Conservation (phyloP, 2,329 filamentous ascomycete genomes). For the Fusarium chaquense region DNA sequence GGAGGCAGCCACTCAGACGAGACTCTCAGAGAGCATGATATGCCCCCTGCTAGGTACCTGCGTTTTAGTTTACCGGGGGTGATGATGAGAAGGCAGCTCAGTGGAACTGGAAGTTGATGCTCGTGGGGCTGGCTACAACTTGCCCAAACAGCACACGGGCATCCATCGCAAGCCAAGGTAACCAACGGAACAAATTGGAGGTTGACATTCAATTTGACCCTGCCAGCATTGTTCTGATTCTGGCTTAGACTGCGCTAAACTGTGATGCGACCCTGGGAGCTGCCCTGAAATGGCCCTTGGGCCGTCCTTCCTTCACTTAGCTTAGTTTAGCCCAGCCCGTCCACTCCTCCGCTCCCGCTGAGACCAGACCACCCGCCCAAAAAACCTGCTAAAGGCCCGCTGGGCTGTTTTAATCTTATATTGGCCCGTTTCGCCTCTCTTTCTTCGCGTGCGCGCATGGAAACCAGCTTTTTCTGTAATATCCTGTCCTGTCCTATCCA, state of each 20-base stretch:
- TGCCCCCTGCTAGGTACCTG: slow-evolving; percentile 31
- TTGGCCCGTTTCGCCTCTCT: slow-evolving; percentile 40
- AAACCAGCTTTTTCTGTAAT: slow-evolving; percentile 35
- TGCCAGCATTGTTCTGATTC: slow-evolving; percentile 13
- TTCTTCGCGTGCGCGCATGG: slow-evolving; percentile 19
- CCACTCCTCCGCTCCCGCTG: slow-evolving; percentile 27
- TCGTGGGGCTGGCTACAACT: slow-evolving; percentile 20
- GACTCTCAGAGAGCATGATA: slow-evolving; percentile 10
- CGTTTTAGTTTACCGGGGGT: slow-evolving; percentile 31
- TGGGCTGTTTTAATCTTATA: slow-evolving; percentile 36
- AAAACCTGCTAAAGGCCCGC: slow-evolving; percentile 38
- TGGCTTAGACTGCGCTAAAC: slow-evolving; percentile 9
- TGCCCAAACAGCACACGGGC: slow-evolving; percentile 14
- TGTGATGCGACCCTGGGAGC: slow-evolving; percentile 30
- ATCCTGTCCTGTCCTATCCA: slow-evolving; percentile 11
- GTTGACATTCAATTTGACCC: slow-evolving; percentile 30
- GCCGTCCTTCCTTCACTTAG: background rate
- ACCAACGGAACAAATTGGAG: slow-evolving; percentile 20
- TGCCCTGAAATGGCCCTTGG: slow-evolving; percentile 15
- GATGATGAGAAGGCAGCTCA: background rate
- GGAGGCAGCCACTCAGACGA: slow-evolving; percentile 39
- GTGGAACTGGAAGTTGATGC: slow-evolving; percentile 10
- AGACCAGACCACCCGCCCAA: slow-evolving; percentile 36
- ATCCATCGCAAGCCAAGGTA: slow-evolving; percentile 23
- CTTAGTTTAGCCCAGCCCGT: background rate